These are phyloP conservation scores for Vanderwaltozyma tropicalis DNA, from an alignment of 805 yeast species.

Conservation along the genomic window DNA sequence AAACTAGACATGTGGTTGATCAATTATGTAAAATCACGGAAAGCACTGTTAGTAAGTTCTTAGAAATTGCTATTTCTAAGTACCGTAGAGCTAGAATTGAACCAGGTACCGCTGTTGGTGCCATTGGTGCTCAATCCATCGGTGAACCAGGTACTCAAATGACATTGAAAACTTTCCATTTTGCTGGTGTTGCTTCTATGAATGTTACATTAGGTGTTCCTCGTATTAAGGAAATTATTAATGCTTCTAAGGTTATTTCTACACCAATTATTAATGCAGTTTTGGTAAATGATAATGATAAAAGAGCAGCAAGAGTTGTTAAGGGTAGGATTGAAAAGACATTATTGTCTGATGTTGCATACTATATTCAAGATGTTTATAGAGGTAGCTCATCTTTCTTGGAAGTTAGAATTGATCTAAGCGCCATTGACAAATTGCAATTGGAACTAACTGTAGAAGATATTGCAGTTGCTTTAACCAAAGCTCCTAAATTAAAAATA, in stretches of 20 bases:
- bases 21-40: conserved; percentile 62
- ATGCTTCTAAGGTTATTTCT: conserved; percentile 88
- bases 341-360: conserved; percentile 72
- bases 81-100: conserved; percentile 87
- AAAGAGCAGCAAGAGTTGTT: conserved; percentile 96
- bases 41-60: conserved; percentile 49
- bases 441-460: conserved; percentile 80
- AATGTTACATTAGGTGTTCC: conserved; percentile 98
- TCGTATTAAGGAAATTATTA: conserved; percentile 96
- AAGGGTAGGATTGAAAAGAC: conserved; percentile 97
- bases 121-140: conserved; percentile 97
- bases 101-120: conserved; percentile 99
- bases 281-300: conserved; percentile 85
- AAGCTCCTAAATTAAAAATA: conserved; percentile 85
- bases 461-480: conserved; percentile 69
- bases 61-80: conserved; percentile 67
- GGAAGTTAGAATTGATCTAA: conserved; percentile 70
- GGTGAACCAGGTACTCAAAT: conserved; percentile 99
- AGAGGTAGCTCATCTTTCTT: conserved; percentile 66
- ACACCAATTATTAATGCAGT: conserved; percentile 96
- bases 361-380: conserved; percentile 88
- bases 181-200: conserved; percentile 99
- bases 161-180: conserved; percentile 94
- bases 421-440: conserved; percentile 81
- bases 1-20: conserved; percentile 39